Conservation (phyloP, 2,329 filamentous ascomycete species). For the Lizonia empirigonia region DNA sequence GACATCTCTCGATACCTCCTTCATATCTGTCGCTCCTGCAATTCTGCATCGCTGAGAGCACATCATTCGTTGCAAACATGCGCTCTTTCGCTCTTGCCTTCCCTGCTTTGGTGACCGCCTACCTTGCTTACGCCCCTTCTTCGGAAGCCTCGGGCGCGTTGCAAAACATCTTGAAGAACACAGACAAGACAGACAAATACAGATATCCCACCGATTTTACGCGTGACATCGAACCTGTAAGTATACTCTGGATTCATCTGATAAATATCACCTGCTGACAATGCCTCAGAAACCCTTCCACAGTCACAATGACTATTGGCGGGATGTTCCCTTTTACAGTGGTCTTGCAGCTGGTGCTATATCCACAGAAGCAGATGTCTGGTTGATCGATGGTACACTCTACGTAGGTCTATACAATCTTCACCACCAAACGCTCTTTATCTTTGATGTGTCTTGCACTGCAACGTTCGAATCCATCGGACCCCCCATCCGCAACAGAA, state of each 20-base stretch:
- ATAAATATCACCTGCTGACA: constrained; percentile 5
- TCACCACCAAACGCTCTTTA: neutral
- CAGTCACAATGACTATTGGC: constrained; percentile 67
- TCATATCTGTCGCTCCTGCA: neutral
- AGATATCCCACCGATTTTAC: constrained; percentile 67
- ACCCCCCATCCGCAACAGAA: neutral
- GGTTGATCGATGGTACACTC: constrained; percentile 61
- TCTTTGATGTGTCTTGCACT: neutral
- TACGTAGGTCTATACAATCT: constrained; percentile 50
- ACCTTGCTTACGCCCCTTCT: constrained; percentile 39
- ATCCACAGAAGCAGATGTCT: constrained; percentile 66
- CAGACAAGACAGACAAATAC: constrained; percentile 59
- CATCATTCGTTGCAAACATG: constrained; percentile 19
- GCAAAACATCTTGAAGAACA: constrained; percentile 62
- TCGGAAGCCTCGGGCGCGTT: constrained; percentile 54
- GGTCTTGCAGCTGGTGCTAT: constrained; percentile 64
- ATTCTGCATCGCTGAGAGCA: neutral
- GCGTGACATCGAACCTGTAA: constrained; percentile 62
- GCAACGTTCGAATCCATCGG: neutral
- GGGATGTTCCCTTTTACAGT: constrained; percentile 55
- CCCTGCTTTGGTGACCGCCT: constrained; percentile 21
- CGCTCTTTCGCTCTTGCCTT: constrained; percentile 24
- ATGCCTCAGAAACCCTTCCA: constrained; percentile 56
- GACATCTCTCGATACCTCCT: constrained; percentile 2
- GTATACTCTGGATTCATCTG: constrained; percentile 14